Evolutionary conservation across 2,329 filamentous ascomycete species (phyloP).

Genomic region (Aspergillus pseudoglaucus): DNA sequence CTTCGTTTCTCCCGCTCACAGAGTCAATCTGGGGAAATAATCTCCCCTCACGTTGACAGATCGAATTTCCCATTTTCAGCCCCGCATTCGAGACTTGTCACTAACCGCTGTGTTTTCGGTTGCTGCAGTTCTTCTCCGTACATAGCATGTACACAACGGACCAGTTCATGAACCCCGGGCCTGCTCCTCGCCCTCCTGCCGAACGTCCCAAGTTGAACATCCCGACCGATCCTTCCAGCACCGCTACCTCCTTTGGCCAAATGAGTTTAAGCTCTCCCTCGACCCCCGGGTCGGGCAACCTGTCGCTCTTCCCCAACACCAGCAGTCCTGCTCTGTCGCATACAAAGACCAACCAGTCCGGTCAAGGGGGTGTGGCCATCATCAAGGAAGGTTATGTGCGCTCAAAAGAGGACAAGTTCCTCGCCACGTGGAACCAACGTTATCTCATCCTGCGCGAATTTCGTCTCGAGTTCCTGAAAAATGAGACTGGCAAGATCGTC

Average conservation of each 20-base stretch:
- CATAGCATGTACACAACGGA: conserved; percentile 50
- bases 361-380: conserved; percentile 62
- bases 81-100: not conserved
- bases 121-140: not conserved
- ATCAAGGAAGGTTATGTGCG: conserved; percentile 58
- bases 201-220: conserved; percentile 76
- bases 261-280: conserved; percentile 64
- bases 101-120: not conserved
- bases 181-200: conserved; percentile 81
- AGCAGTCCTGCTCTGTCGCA: conserved; percentile 65
- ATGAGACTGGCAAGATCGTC: conserved; percentile 78
- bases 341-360: conserved; percentile 51
- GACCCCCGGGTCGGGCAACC: conserved; percentile 47
- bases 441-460: conserved; percentile 89
- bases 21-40: too few relatives aligned
- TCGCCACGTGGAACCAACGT: conserved; percentile 83
- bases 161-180: conserved; percentile 93
- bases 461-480: conserved; percentile 90
- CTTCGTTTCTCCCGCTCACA: too few relatives aligned
- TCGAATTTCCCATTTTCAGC: not conserved
- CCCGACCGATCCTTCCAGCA: conserved; percentile 63
- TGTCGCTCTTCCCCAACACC: conserved; percentile 60
- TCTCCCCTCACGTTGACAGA: not conserved
- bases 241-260: conserved; percentile 59
- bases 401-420: conserved; percentile 71